A percentile compares a stretch with the other conserved stretches of the same genome.
Evolutionary conservation across 495 filamentous ascomycete species (phyloP).

Genomic region (Entonaema liquescens): DNA sequence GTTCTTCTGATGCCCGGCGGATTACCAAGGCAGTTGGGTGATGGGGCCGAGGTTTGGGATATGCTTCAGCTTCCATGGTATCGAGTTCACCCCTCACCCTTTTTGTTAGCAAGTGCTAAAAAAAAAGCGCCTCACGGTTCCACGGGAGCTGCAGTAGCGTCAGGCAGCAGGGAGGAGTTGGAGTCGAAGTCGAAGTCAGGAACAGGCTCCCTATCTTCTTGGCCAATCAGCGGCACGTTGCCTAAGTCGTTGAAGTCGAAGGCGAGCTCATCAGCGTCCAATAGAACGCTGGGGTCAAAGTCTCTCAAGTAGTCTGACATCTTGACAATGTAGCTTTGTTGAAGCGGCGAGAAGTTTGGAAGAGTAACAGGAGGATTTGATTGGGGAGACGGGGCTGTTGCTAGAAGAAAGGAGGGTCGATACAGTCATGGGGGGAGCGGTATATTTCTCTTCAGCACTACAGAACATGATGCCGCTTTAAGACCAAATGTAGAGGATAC

Average conservation of each 20-base stretch:
- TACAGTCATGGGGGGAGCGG: not conserved
- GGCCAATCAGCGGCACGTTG: slow-evolving; percentile 50
- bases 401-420: not conserved
- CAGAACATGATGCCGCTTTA: slow-evolving; percentile 11
- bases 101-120: slow-evolving; percentile 48
- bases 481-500: slow-evolving; percentile 27
- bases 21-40: too few species aligned
- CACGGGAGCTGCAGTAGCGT: slow-evolving; percentile 15
- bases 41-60: too few species aligned
- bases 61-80: too few species aligned
- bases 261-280: slow-evolving; percentile 77
- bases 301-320: slow-evolving; percentile 71
- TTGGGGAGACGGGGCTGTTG: not conserved
- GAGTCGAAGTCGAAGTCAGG: slow-evolving; percentile 66
- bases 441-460: slow-evolving; percentile 35
- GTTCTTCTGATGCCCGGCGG: too few species aligned
- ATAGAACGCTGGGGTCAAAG: slow-evolving; percentile 78
- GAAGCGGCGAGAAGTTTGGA: slow-evolving; percentile 28
- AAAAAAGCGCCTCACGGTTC: slow-evolving; percentile 47
- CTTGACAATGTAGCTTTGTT: slow-evolving; percentile 18
- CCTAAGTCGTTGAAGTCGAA: slow-evolving; percentile 62
- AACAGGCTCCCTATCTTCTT: slow-evolving; percentile 14
- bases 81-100: slow-evolving; percentile 46
- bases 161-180: slow-evolving; percentile 59
- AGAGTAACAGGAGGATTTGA: not conserved